Conservation (phyloP, 164 flowering plant species). For the Stephania yunnanensis region DNA sequence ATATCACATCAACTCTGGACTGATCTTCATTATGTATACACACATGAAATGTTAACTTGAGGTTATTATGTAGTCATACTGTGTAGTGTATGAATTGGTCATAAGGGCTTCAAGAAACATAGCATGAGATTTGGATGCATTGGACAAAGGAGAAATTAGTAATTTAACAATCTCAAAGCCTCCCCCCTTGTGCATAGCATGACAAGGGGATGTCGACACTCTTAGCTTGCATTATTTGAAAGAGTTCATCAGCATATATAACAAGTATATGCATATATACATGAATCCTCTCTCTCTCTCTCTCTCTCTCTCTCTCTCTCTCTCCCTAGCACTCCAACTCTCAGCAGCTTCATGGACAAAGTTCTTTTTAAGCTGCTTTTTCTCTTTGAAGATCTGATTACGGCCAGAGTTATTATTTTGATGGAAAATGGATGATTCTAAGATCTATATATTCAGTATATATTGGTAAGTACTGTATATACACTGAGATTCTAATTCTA, state of each 20-base stretch:
- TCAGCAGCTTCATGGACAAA: neutral
- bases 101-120: neutral
- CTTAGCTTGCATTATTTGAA: neutral
- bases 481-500: no score
- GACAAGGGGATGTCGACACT: slow-evolving; percentile 14
- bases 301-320: neutral
- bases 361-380: neutral
- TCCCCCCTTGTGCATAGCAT: neutral
- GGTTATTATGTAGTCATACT: neutral
- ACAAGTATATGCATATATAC: neutral
- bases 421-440: neutral
- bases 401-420: neutral
- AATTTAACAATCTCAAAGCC: neutral
- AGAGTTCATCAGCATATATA: neutral
- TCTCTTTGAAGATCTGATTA: neutral
- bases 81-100: neutral
- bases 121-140: neutral
- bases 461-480: neutral
- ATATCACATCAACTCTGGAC: no score
- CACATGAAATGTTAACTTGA: neutral
- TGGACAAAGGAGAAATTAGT: neutral
- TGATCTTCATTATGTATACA: no score
- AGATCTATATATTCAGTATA: neutral
- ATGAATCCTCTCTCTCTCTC: neutral
- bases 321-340: no score